Conservation (phyloP, 164 flowering plant species). For the Kingdonia uniflora region DNA sequence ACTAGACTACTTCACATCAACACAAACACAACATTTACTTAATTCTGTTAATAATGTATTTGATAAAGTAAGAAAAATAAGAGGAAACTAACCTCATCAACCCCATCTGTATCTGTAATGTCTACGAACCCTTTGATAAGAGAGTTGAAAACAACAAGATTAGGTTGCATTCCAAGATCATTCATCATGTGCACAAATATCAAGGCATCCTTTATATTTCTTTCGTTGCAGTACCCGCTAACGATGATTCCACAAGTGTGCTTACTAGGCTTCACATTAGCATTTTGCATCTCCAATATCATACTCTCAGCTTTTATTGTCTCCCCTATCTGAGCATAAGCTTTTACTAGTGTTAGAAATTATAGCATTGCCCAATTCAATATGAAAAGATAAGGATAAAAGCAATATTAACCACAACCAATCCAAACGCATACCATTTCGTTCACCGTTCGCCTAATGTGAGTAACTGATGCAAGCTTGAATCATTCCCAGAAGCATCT, state of each 20-base stretch:
- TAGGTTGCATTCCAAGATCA: conserved; percentile 54
- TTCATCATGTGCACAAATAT: conserved; percentile 50
- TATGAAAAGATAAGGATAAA: too few relatives aligned
- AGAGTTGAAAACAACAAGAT: conserved; percentile 71
- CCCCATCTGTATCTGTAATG: conserved; percentile 38
- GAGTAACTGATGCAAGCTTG: too few relatives aligned
- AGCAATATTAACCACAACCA: too few relatives aligned
- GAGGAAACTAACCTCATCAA: conserved; percentile 40
- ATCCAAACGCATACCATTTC: too few relatives aligned
- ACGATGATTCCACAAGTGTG: conserved; percentile 72
- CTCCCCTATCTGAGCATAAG: conserved; percentile 64
- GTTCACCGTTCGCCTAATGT: too few relatives aligned
- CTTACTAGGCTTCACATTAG: conserved; percentile 52
- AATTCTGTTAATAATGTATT: too few relatives aligned
- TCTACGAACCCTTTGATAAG: conserved; percentile 76
- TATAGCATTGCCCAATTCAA: conserved; percentile 77
- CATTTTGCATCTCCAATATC: conserved; percentile 52
- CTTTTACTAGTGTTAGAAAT: conserved; percentile 76
- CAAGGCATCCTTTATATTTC: conserved; percentile 33
- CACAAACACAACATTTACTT: too few relatives aligned
- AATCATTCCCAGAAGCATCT: too few relatives aligned
- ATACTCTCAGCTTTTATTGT: conserved; percentile 50
- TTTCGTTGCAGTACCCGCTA: conserved; percentile 51
- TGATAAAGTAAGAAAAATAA: too few relatives aligned
- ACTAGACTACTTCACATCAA: too few relatives aligned